Evolutionary conservation across 2,329 filamentous ascomycete species (phyloP).

Genomic region (Penicillium italicum): DNA sequence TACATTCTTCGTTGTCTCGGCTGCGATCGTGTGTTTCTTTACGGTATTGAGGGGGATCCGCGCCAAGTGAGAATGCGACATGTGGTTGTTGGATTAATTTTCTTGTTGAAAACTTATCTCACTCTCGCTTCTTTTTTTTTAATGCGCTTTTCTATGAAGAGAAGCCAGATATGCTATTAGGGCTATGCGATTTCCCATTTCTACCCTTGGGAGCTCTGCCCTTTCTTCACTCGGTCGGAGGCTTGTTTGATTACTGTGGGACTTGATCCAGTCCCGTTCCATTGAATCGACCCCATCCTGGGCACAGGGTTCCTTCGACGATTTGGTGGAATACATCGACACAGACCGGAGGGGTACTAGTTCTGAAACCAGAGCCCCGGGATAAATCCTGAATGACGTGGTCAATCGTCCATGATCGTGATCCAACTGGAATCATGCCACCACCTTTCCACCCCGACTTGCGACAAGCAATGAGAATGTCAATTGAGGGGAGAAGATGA

Average conservation of each 20-base stretch:
- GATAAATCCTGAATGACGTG: neutral
- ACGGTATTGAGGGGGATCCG: conserved; percentile 7
- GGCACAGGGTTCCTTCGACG: neutral
- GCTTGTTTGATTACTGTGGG: neutral
- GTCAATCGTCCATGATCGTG: neutral
- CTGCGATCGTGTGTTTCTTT: conserved; percentile 3
- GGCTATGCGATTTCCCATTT: neutral
- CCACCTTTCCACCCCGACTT: neutral
- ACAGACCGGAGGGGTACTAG: neutral
- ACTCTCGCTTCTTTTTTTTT: too few species aligned
- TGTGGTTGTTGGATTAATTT: neutral
- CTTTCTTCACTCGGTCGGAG: neutral
- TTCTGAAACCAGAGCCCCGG: neutral
- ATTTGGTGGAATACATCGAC: neutral
- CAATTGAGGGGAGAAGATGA: neutral
- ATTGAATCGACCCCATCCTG: neutral
- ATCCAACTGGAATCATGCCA: neutral
- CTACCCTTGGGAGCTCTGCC: neutral
- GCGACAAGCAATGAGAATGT: neutral
- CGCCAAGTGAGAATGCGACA: neutral
- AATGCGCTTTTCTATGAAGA: neutral
- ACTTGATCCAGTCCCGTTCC: neutral
- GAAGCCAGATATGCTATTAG: neutral
- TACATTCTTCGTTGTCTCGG: conserved; percentile 5
- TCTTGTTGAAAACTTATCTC: neutral